Base-by-base conservation (phyloP, 1,284 basidiomycete species). In the Trichosporon asahii region DNA sequence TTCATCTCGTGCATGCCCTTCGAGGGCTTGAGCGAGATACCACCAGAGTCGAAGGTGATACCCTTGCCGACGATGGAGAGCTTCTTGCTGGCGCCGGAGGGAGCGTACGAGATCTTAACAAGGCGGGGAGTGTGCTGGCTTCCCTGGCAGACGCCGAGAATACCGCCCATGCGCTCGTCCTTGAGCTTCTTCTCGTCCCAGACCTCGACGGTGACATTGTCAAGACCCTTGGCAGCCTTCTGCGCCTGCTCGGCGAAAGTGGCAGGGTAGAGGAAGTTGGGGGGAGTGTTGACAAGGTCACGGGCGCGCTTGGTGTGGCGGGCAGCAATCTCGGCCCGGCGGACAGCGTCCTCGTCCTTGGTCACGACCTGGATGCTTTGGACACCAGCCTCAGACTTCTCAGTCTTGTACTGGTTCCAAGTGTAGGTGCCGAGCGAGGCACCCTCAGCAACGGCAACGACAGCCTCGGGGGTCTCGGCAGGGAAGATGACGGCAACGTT, bases 371-470 rank as follows among this genome's bases (percentile, higher is more conserved):
- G 65, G 60, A 73, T 31, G 25, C 27, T 15, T 14, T 33, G 35
- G 23, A 73, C 68, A 23, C 69, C n/a, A n/a, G n/a, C 68, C 18
- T 64, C 23, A 5, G 63, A 35, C 27, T 64, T 60, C 69, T 73
- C 67, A 68, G 71, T 71, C 70, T 71, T 73, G 72, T 71, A 73
- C 29, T 61, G 27, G 68, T 67, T 69, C 72, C 72, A 73, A 3
- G 69, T 65, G 68, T 71, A 73, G 23, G 69, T 67, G n/a, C 72
- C 72, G 37, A 73, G 72, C 33, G 23, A 46, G 0, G 72, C 69
- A 3, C 72, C 72, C 68, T 73, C 72, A 5, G 72, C 35, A 7
- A 69, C 70, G 8, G 72, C 72, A 7, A 68, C 57, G 66, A 70
- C 64, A 6, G 63, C 25, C 57, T 70, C 72, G 29, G 69, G 14